Conservation (phyloP, 805 yeast genomes). For the Brettanomyces sp. region DNA sequence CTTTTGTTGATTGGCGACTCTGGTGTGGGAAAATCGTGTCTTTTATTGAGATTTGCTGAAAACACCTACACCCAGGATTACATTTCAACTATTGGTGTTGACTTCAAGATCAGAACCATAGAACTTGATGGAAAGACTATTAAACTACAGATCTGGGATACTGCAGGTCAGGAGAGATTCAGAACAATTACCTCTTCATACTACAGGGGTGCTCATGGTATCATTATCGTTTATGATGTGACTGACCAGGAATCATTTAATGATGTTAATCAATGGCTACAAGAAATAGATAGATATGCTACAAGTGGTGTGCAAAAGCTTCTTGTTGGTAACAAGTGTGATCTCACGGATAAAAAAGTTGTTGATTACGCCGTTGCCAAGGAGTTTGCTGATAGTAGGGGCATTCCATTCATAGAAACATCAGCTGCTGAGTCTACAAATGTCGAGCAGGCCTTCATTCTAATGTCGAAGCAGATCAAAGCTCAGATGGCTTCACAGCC, state of each 20-base stretch:
- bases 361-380: conserved; percentile 95
- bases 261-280: conserved; percentile 97
- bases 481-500: conserved; percentile 76
- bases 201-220: conserved; percentile 98
- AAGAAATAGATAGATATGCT: conserved; percentile 96
- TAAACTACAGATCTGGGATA: conserved; percentile 98
- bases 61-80: conserved; percentile 95
- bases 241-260: conserved; percentile 95
- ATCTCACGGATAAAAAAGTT: conserved; percentile 84
- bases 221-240: conserved; percentile 94
- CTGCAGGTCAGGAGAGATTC: conserved; percentile 98
- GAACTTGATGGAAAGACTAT: conserved; percentile 96
- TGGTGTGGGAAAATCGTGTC: conserved; percentile 96
- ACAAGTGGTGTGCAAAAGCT: conserved; percentile 95
- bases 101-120: conserved; percentile 79
- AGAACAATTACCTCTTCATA: conserved; percentile 95
- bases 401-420: conserved; percentile 92
- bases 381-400: conserved; percentile 93
- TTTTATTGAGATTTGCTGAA: conserved; percentile 90
- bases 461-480: conserved; percentile 98
- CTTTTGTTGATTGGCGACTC: conserved; percentile 94
- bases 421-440: conserved; percentile 91
- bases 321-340: conserved; percentile 94
- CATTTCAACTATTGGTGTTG: conserved; percentile 96
- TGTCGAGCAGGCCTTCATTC: conserved; percentile 96